These are phyloP conservation scores for Mrakiaceae sp. DNA, from an alignment of 1,284 basidiomycete genomes.

Conservation along the genomic window DNA sequence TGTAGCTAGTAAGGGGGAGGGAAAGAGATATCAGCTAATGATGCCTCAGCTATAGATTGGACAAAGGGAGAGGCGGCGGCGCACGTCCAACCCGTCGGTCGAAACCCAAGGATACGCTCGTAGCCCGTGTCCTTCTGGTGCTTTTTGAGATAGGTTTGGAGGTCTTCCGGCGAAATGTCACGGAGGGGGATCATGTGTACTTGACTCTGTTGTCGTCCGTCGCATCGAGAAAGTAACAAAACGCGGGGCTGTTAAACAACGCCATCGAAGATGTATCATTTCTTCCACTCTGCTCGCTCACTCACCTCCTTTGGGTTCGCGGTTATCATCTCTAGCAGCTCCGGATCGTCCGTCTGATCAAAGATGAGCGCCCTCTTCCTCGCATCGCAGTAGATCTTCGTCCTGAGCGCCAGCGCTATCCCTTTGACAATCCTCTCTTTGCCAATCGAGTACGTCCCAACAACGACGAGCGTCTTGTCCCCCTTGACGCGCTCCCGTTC, in stretches of 20 bases:
- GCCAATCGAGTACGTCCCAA: conserved; percentile 96
- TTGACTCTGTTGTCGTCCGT: conserved; percentile 40
- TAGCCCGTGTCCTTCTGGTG: conserved; percentile 54
- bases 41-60: too few species aligned
- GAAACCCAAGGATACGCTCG: conserved; percentile 64
- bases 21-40: neutral
- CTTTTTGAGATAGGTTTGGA: conserved; percentile 64
- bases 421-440: conserved; percentile 96
- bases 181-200: conserved; percentile 80
- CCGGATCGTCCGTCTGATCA: conserved; percentile 63
- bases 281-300: too few species aligned
- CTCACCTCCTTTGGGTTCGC: conserved; percentile 51
- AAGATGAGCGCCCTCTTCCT: conserved; percentile 67
- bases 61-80: conserved; percentile 26
- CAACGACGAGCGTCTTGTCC: conserved; percentile 54
- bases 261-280: too few species aligned
- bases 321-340: conserved; percentile 68
- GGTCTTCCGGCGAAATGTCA: conserved; percentile 62
- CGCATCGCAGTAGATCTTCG: conserved; percentile 82
- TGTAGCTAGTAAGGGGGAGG: conserved; percentile 43
- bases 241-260: too few species aligned
- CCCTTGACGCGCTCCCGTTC: conserved; percentile 24
- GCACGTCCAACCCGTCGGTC: conserved; percentile 91
- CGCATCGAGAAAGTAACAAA: too few species aligned
- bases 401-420: conserved; percentile 65